phyloP scores from a whole-genome alignment of 495 filamentous ascomycete genomes.

The Apiosordaria backusii region DNA sequence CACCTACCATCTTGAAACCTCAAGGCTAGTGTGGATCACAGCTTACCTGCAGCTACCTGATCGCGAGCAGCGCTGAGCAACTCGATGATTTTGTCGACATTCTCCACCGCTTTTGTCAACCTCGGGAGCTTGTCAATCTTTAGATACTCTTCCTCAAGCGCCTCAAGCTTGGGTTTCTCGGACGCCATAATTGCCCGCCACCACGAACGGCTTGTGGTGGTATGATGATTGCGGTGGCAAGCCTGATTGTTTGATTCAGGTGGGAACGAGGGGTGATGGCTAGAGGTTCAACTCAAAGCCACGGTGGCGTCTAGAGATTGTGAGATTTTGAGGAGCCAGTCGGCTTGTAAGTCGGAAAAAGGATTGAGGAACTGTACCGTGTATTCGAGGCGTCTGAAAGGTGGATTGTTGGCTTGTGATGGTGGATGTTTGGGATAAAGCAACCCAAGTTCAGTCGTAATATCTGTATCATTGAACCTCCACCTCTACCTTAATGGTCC shows the following conservation, averaged over 20 bases:
- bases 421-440: neutral
- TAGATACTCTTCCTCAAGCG: slow-evolving; percentile 67
- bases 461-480: neutral
- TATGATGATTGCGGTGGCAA: neutral
- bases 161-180: slow-evolving; percentile 20
- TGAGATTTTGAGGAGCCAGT: neutral
- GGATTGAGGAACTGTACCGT: neutral
- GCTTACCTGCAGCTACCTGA: slow-evolving; percentile 60
- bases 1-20: neutral
- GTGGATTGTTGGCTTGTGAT: neutral
- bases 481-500: neutral
- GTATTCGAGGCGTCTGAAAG: neutral
- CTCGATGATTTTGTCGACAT: slow-evolving; percentile 78
- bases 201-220: neutral
- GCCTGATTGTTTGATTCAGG: neutral
- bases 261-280: neutral
- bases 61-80: slow-evolving; percentile 69
- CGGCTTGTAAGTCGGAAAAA: neutral
- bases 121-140: slow-evolving; percentile 66
- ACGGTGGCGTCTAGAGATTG: neutral
- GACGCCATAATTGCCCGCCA: slow-evolving; percentile 10
- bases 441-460: neutral
- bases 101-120: slow-evolving; percentile 63
- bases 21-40: neutral
- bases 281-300: neutral